Conservation (phyloP, 768 basidiomycete species). For the Piloderma croceum region DNA sequence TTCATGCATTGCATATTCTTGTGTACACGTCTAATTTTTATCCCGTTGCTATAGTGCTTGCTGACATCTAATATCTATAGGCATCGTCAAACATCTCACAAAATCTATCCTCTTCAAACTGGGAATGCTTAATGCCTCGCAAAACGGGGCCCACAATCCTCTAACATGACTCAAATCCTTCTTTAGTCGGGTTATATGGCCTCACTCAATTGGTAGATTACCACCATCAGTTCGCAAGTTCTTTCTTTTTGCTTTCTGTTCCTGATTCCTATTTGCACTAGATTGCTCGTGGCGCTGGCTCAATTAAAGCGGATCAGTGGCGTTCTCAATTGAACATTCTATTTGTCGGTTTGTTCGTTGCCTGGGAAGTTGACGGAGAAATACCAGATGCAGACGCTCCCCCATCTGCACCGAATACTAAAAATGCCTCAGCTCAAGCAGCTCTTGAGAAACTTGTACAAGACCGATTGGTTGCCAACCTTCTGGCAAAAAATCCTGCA, state of each 20-base stretch:
- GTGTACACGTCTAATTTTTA: no score
- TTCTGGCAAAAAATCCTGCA: constrained; percentile 6
- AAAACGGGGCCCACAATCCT: no score
- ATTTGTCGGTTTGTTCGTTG: constrained; percentile 15
- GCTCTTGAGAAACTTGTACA: constrained; percentile 9
- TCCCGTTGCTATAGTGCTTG: no score
- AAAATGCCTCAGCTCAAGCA: constrained; percentile 7
- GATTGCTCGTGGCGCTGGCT: constrained; percentile 9
- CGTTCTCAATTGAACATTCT: constrained; percentile 10
- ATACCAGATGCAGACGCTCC: constrained; percentile 13
- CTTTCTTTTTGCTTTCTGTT: not conserved
- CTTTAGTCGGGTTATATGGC: constrained; percentile 8
- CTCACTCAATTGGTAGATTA: constrained; percentile 8
- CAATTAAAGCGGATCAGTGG: constrained; percentile 21
- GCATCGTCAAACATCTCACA: not conserved
- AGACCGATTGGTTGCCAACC: constrained; percentile 2
- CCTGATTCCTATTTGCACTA: not conserved
- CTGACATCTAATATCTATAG: no score
- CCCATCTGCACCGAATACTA: constrained; percentile 6
- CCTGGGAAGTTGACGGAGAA: constrained; percentile 16
- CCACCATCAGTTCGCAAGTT: constrained; percentile 8
- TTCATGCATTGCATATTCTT: constrained; percentile 13
- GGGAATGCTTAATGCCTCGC: constrained; percentile 10
- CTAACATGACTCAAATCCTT: constrained; percentile 4
- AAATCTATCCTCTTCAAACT: constrained; percentile 11